Percentiles rank a stretch among this genome's conserved stretches.
phyloP scores from a whole-genome alignment of 192 early-diverging fungal species.

The Coemansia sp. region DNA sequence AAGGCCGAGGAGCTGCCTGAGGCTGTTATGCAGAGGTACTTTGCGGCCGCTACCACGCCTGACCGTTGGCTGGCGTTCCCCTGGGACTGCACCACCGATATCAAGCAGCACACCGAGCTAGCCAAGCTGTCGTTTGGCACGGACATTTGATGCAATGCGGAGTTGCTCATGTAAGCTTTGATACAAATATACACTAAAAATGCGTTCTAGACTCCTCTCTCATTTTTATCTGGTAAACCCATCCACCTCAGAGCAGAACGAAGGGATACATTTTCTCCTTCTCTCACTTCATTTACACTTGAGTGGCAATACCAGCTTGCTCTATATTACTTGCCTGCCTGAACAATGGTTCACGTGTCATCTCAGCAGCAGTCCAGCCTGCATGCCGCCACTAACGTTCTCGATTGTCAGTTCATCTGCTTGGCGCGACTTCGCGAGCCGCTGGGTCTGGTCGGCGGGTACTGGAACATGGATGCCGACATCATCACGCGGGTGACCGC shows the following conservation, averaged over 20 bases:
- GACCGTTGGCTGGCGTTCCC: conserved; percentile 76
- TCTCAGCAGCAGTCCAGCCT: conserved; percentile 15
- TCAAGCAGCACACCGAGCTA: conserved; percentile 64
- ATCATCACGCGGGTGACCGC: conserved; percentile 21
- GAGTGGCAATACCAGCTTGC: background rate
- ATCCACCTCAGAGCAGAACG: background rate
- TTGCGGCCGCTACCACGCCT: conserved; percentile 67
- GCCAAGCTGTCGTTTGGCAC: conserved; percentile 29
- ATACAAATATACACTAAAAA: background rate
- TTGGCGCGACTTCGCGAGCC: conserved; percentile 36
- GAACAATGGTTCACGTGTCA: background rate
- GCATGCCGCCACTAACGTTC: conserved; percentile 1
- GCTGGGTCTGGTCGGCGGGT: conserved; percentile 36
- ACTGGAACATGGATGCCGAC: conserved; percentile 40
- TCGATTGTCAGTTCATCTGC: conserved; percentile 21
- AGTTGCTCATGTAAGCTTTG: background rate
- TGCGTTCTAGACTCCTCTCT: background rate
- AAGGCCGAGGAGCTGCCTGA: conserved; percentile 64
- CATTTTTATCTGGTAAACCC: background rate
- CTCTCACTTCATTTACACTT: background rate
- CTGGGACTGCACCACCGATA: conserved; percentile 69
- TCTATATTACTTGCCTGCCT: background rate
- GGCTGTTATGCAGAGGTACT: conserved; percentile 63
- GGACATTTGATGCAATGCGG: background rate
- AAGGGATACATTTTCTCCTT: background rate